phyloP scores from a whole-genome alignment of 2,329 filamentous ascomycete genomes.

The Whalleya microplaca region DNA sequence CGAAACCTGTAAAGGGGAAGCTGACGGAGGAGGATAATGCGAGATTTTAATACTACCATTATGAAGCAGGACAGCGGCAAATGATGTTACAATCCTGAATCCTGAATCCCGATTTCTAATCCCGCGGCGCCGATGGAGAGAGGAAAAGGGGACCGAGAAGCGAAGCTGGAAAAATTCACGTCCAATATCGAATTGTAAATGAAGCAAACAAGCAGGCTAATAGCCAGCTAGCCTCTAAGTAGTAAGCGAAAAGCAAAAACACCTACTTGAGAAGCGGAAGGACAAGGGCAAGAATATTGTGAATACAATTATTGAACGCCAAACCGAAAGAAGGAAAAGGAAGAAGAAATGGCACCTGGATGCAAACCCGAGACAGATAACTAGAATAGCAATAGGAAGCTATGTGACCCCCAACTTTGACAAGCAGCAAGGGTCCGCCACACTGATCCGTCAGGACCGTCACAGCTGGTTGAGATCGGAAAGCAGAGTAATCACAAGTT shows the following conservation, averaged over 20 bases:
- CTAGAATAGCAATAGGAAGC: not conserved
- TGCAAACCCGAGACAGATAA: not conserved
- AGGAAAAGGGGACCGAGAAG: not conserved
- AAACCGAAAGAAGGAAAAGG: not conserved
- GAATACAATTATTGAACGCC: not conserved
- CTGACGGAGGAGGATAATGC: not conserved
- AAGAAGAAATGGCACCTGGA: not conserved
- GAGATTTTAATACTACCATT: not conserved
- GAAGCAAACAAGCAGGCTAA: not conserved
- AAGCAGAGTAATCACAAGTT: conserved; percentile 2
- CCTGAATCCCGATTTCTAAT: conserved; percentile 29
- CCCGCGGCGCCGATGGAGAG: not conserved
- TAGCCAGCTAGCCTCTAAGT: not conserved
- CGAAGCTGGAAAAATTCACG: not conserved
- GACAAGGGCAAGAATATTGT: not conserved
- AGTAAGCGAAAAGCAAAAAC: not conserved
- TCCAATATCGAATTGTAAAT: not conserved
- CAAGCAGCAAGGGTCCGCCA: not conserved
- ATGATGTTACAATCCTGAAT: conserved; percentile 5
- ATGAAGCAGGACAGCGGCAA: conserved; percentile 12
- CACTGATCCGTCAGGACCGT: too few species aligned
- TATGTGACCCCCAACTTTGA: not conserved
- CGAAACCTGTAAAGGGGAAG: not conserved
- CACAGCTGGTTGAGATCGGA: not conserved
- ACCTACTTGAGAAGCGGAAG: not conserved